Conservation (phyloP, 2,329 filamentous ascomycete species). For the Podosphaera fusca region DNA sequence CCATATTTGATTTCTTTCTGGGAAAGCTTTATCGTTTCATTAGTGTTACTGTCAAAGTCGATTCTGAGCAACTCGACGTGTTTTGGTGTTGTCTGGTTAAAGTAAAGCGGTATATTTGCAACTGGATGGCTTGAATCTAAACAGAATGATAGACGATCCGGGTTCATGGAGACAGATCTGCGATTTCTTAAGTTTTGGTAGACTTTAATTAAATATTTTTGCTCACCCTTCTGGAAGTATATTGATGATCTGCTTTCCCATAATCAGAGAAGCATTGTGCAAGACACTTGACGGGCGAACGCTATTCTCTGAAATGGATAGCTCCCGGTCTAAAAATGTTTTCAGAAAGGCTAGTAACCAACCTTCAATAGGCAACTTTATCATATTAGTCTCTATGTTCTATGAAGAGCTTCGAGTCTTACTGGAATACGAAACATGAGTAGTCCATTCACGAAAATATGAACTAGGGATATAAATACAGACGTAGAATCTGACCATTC, state of each 20-base stretch:
- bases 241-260: constrained; percentile 93
- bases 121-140: constrained; percentile 38
- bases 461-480: constrained; percentile 46
- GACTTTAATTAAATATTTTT: background rate
- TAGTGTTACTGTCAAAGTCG: constrained; percentile 58
- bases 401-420: constrained; percentile 14
- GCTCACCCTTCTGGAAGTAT: constrained; percentile 75
- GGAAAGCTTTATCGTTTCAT: constrained; percentile 58
- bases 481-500: constrained; percentile 51
- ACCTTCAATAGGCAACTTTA: constrained; percentile 45
- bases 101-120: constrained; percentile 56
- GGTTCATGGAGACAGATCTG: constrained; percentile 70
- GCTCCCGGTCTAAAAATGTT: constrained; percentile 74
- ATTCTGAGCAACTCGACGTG: constrained; percentile 73
- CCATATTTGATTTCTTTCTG: constrained; percentile 46
- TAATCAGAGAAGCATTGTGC: constrained; percentile 79
- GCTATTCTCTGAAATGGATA: constrained; percentile 78
- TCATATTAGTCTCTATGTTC: background rate
- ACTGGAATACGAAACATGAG: constrained; percentile 82
- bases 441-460: constrained; percentile 56
- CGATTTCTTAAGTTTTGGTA: constrained; percentile 3
- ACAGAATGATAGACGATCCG: constrained; percentile 59
- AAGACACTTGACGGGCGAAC: constrained; percentile 75
- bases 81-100: constrained; percentile 81
- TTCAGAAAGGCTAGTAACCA: constrained; percentile 54